Evolutionary conservation across 768 basidiomycete species (phyloP).

Genomic region (Phlebiopsis gigantea): DNA sequence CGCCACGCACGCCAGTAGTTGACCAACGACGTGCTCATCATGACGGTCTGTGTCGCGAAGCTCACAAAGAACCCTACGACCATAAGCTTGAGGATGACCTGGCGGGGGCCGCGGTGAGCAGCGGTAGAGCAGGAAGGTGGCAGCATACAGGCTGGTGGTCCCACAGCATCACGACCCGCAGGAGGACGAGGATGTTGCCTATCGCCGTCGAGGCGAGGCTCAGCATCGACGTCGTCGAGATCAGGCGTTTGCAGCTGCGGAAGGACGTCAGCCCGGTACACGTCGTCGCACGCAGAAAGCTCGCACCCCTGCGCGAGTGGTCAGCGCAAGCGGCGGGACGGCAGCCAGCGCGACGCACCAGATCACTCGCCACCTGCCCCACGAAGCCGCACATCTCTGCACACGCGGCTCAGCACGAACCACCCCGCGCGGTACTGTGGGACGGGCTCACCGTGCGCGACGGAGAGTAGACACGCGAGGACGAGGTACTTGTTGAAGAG

Average conservation of each 20-base stretch:
- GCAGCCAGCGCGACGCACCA: slow-evolving; percentile 9
- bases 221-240: slow-evolving; percentile 20
- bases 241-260: slow-evolving; percentile 29
- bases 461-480: slow-evolving; percentile 19
- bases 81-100: slow-evolving; percentile 22
- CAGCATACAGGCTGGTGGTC: slow-evolving; percentile 26
- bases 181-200: slow-evolving; percentile 28
- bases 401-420: neutral
- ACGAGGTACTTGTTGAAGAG: slow-evolving; percentile 36
- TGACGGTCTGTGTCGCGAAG: slow-evolving; percentile 19
- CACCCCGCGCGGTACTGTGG: neutral
- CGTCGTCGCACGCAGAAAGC: neutral
- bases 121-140: neutral
- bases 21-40: slow-evolving; percentile 23
- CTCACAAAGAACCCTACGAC: slow-evolving; percentile 24
- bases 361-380: slow-evolving; percentile 9
- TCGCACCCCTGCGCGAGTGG: neutral
- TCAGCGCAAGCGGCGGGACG: neutral
- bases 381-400: slow-evolving; percentile 24
- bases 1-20: slow-evolving; percentile 21
- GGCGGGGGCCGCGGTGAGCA: neutral
- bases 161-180: slow-evolving; percentile 32
- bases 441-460: slow-evolving; percentile 23
- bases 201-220: slow-evolving; percentile 26
- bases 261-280: neutral